Evolutionary conservation across 2,329 filamentous ascomycete species (phyloP).

Genomic region (Gliomastix tumulicola): DNA sequence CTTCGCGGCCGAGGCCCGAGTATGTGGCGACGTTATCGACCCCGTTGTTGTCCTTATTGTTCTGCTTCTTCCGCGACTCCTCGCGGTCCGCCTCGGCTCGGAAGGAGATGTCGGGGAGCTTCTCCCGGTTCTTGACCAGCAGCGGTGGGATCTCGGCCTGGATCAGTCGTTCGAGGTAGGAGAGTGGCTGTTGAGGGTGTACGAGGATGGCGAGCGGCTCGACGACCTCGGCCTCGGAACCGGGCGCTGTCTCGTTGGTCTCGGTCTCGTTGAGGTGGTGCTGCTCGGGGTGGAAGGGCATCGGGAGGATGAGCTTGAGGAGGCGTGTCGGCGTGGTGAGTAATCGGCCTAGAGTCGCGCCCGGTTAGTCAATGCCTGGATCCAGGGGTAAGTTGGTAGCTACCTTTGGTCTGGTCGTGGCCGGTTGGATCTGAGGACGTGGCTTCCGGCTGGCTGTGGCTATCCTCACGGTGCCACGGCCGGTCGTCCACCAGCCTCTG

Average conservation of each 20-base stretch:
- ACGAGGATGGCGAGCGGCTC: conserved; percentile 80
- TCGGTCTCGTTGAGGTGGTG: conserved; percentile 23
- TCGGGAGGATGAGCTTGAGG: conserved; percentile 72
- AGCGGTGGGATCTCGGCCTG: conserved; percentile 77
- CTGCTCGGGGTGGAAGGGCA: conserved; percentile 39
- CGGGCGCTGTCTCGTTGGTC: conserved; percentile 26
- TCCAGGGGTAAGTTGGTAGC: background rate
- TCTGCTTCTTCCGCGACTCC: conserved; percentile 26
- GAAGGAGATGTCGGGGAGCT: conserved; percentile 70
- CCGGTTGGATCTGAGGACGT: conserved; percentile 14
- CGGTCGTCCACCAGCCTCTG: conserved; percentile 51
- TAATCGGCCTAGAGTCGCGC: conserved; percentile 51
- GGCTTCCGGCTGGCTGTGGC: conserved; percentile 25
- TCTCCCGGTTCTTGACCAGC: conserved; percentile 56
- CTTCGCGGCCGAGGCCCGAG: conserved; percentile 62
- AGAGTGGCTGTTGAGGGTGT: conserved; percentile 85
- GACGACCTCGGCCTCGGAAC: conserved; percentile 35
- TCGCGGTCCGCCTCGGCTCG: conserved; percentile 68
- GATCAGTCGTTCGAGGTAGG: conserved; percentile 82
- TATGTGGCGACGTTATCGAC: conserved; percentile 61
- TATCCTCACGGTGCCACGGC: conserved; percentile 59
- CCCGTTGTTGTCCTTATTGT: conserved; percentile 15
- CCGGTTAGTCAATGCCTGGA: background rate
- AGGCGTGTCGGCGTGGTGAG: conserved; percentile 74
- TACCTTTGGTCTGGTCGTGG: conserved; percentile 22